Base-by-base conservation (phyloP, 2,329 filamentous ascomycete species). In the Dryadomyces quercivorus region DNA sequence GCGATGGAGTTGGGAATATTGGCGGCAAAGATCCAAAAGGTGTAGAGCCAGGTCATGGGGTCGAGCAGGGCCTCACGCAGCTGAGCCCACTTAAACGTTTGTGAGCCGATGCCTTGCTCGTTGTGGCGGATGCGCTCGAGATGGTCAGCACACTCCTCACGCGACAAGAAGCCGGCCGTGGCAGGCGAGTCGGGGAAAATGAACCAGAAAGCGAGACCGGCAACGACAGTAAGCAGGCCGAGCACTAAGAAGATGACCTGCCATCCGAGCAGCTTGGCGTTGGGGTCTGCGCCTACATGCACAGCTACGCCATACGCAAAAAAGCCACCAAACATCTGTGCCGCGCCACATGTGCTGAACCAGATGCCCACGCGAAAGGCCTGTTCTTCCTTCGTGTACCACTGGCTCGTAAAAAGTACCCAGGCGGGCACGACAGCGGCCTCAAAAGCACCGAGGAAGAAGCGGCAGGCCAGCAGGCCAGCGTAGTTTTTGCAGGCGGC, bases 311-410 rank as follows among this genome's bases (percentile, higher is more conserved):
- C 70, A 48, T 72, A 72, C 2, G 69, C 54, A 5, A 72, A 61
- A 43, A 63, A 64, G 7, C 69, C 69, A 5, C 69, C 69, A 8
- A 71, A 55, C 47, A 72, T 69, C 58, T 70, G 68, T 1, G 64
- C 68, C 1, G n/a, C 42, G 18, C 69, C 64, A 45, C 62, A 63
- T 69, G 83, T 84, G 50, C 71, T 75, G 67, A 85, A 86, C 84
- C 84, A 87, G 53, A 86, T 77, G 2, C 75, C 77, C 1, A 77
- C 78, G 5, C 84, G 70, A 0, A 74, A 70, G 0, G 78, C 80
- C 46, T 56, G 55, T 50, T 58, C 57, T 52, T 59, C 58, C 20
- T 59, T 62, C 6, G 56, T 63, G 50, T 62, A 66, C 65, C 64
- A 65, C 54, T 63, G 61, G 38, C 59, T 61, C 1, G 61, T 66